Percentiles rank a stretch among this genome's conserved stretches.
Evolutionary conservation across 106 monocot genomes (phyloP).

Genomic region (Dendrobium nobile): DNA sequence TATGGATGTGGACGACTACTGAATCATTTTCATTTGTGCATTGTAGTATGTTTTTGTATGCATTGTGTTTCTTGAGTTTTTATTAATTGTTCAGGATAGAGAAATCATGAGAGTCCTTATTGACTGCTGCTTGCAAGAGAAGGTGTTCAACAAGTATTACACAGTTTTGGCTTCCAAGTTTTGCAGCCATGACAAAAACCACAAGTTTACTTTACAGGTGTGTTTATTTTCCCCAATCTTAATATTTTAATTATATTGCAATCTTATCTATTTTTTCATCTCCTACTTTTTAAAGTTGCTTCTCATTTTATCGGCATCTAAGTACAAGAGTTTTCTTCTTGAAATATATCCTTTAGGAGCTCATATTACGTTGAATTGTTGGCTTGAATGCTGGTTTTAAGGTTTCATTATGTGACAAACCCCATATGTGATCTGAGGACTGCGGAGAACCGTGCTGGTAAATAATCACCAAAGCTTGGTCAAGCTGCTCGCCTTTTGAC

Average conservation of each 20-base stretch:
- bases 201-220: conserved; percentile 96
- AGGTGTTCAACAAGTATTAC: conserved; percentile 88
- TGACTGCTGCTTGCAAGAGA: conserved; percentile 94
- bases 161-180: conserved; percentile 84
- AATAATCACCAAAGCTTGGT: neutral
- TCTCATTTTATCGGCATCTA: neutral
- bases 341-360: neutral
- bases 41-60: conserved; percentile 4
- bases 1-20: neutral
- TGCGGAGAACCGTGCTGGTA: neutral
- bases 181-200: conserved; percentile 85
- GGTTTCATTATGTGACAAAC: neutral
- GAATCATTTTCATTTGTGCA: neutral
- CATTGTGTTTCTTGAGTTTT: neutral
- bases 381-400: conserved; percentile 1
- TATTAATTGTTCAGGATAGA: conserved; percentile 53
- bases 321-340: neutral
- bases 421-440: neutral
- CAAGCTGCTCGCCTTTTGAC: neutral
- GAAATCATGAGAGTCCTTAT: conserved; percentile 94
- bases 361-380: neutral
- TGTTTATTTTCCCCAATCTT: neutral
- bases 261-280: neutral
- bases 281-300: neutral
- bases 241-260: neutral